Evolutionary conservation across 2,329 filamentous ascomycete genomes (phyloP).

Genomic region (Penicillium sp.): DNA sequence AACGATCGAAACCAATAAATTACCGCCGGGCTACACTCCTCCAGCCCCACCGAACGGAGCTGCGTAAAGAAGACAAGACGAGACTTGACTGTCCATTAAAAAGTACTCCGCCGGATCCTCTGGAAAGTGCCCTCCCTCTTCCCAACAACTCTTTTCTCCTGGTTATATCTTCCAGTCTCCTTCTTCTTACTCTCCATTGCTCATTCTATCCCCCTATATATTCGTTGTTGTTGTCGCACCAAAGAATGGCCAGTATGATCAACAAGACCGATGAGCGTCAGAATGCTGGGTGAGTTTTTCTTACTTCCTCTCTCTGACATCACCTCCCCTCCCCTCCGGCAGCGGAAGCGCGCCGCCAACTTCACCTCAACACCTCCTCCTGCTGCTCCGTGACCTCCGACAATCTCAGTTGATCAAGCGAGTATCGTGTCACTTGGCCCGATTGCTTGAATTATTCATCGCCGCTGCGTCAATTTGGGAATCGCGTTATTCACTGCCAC

Average conservation of each 20-base stretch:
- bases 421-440: background rate
- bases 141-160: constrained; percentile 26
- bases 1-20: constrained; percentile 8
- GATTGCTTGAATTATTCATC: background rate
- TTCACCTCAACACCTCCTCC: constrained; percentile 19
- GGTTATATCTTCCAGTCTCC: constrained; percentile 13
- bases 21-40: constrained; percentile 9
- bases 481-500: constrained; percentile 4
- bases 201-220: constrained; percentile 19
- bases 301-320: constrained; percentile 42
- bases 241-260: constrained; percentile 56
- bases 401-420: constrained; percentile 7
- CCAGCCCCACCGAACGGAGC: constrained; percentile 29
- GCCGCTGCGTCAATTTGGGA: background rate
- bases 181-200: constrained; percentile 18
- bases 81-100: constrained; percentile 27
- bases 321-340: constrained; percentile 36
- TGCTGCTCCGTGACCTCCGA: constrained; percentile 1
- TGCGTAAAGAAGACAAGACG: constrained; percentile 16
- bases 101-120: constrained; percentile 36
- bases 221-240: constrained; percentile 5
- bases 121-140: constrained; percentile 33
- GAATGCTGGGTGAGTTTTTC: constrained; percentile 56
- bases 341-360: constrained; percentile 21
- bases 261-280: constrained; percentile 54